These are phyloP conservation scores for Fragilaria radians DNA, from an alignment of 108 stramenopile genomes.

Conservation along the genomic window DNA sequence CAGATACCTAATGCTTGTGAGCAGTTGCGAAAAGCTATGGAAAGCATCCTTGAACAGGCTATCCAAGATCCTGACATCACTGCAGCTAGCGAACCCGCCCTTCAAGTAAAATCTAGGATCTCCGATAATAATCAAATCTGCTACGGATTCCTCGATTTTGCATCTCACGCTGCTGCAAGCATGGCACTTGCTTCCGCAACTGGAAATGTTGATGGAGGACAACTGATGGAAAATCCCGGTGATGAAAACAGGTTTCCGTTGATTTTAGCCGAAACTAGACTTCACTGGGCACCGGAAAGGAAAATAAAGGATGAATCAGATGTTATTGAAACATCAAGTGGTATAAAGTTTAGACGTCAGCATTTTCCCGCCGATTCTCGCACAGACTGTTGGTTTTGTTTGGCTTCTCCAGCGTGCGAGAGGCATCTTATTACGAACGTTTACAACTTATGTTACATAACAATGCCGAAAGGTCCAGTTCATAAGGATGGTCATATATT, in stretches of 20 bases:
- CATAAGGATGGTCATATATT: slow-evolving; percentile 67
- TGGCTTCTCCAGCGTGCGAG: slow-evolving; percentile 80
- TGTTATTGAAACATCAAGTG: too few species aligned
- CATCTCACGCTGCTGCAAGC: slow-evolving; percentile 79
- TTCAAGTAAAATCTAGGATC: slow-evolving; percentile 44
- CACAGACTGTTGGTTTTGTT: slow-evolving; percentile 89
- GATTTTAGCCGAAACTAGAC: slow-evolving; percentile 35
- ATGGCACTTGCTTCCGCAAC: slow-evolving; percentile 77
- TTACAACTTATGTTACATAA: slow-evolving; percentile 56
- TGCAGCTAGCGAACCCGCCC: slow-evolving; percentile 71
- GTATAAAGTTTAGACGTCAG: slow-evolving; percentile 48
- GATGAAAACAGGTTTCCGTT: slow-evolving; percentile 7
- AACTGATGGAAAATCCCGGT: slow-evolving; percentile 15
- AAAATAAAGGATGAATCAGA: slow-evolving; percentile 20
- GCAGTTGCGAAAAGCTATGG: slow-evolving; percentile 37
- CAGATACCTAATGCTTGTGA: slow-evolving; percentile 26
- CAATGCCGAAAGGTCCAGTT: slow-evolving; percentile 86
- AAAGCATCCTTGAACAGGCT: slow-evolving; percentile 68
- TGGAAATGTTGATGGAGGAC: slow-evolving; percentile 74
- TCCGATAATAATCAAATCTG: neutral
- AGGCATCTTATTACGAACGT: slow-evolving; percentile 82
- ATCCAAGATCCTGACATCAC: slow-evolving; percentile 62
- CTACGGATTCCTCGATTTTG: slow-evolving; percentile 84
- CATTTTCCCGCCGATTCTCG: slow-evolving; percentile 68
- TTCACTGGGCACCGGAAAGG: slow-evolving; percentile 63